phyloP scores from a whole-genome alignment of 2,329 filamentous ascomycete genomes.

The Talaromyces pinophilus region DNA sequence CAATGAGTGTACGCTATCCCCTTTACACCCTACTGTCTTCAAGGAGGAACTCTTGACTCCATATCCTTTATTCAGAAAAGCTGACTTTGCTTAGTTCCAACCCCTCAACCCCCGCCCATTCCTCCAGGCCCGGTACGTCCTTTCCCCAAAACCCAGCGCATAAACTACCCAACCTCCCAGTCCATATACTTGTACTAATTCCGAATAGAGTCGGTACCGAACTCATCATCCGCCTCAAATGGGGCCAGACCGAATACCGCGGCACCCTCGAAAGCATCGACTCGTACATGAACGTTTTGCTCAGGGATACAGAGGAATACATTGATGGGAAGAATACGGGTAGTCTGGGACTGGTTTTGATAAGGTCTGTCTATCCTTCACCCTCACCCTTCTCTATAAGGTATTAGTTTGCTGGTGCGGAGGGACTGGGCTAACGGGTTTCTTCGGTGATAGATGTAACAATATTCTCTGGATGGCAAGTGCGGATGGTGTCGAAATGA shows the following conservation, averaged over 20 bases:
- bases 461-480: constrained; percentile 91
- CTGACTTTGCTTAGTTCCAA: constrained; percentile 62
- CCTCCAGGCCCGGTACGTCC: constrained; percentile 77
- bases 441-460: constrained; percentile 66
- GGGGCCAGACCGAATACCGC: constrained; percentile 97
- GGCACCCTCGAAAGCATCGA: constrained; percentile 89
- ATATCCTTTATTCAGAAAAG: not conserved
- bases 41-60: no score
- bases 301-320: constrained; percentile 87
- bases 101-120: constrained; percentile 96
- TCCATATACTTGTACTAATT: not conserved
- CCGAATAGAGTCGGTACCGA: constrained; percentile 75
- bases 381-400: constrained; percentile 61
- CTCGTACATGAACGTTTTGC: constrained; percentile 98
- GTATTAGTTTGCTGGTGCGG: constrained; percentile 60
- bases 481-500: constrained; percentile 54
- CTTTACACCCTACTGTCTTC: no score
- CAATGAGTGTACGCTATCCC: constrained; percentile 37
- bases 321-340: constrained; percentile 85
- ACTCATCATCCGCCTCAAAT: constrained; percentile 91
- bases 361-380: constrained; percentile 61
- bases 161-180: not conserved
- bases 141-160: not conserved
- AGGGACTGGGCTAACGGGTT: constrained; percentile 62
- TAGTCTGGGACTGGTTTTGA: constrained; percentile 84